phyloP scores from a whole-genome alignment of 768 basidiomycete genomes.

The Lepiota subincarnata region DNA sequence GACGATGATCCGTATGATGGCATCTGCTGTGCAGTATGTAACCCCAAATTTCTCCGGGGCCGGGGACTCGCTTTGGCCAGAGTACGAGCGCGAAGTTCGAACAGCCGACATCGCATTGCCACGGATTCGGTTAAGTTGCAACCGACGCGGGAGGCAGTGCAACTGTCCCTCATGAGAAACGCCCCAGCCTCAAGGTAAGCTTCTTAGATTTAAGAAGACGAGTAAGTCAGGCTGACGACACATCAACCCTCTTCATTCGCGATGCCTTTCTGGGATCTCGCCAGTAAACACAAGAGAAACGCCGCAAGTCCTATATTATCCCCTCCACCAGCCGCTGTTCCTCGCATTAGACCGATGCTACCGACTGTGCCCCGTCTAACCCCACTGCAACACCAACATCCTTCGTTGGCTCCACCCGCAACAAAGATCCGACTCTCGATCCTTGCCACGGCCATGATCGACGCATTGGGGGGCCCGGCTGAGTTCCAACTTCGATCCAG shows the following conservation, averaged over 20 bases:
- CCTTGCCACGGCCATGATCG: conserved; percentile 37
- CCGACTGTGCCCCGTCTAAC: not conserved
- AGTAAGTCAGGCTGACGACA: no score
- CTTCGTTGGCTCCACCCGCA: conserved; percentile 18
- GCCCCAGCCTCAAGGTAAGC: not conserved
- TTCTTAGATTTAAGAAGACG: no score
- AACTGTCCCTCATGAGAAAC: not conserved
- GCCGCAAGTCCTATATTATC: not conserved
- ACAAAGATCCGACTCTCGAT: conserved; percentile 39
- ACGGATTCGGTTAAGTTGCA: no score
- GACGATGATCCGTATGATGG: no score
- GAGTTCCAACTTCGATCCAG: conserved; percentile 37
- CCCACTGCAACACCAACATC: conserved; percentile 1
- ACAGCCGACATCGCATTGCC: no score
- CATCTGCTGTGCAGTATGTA: no score
- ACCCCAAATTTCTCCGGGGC: no score
- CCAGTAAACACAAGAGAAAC: not conserved
- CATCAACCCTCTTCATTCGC: not conserved
- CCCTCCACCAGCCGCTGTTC: not conserved
- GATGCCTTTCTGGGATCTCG: not conserved
- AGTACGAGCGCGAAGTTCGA: no score
- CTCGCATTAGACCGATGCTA: not conserved
- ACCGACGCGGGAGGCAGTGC: no score
- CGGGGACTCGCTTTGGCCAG: no score
- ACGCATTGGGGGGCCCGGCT: conserved; percentile 42